Percentiles rank a stretch among this genome's conserved stretches.
Conservation (phyloP, 257 asterid genomes). For the Jasminum sambac region DNA sequence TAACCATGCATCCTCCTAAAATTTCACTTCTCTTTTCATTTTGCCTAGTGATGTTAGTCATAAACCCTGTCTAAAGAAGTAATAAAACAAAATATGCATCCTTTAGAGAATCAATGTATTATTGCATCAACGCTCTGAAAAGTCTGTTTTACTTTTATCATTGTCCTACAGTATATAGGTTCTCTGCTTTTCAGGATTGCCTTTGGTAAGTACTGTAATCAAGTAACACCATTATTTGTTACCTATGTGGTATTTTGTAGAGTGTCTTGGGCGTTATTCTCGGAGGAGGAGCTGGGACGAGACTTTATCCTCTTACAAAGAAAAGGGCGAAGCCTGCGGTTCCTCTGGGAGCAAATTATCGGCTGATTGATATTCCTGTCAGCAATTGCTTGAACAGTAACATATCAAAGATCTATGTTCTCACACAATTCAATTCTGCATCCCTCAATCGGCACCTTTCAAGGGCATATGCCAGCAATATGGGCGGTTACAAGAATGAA, state of each 20-base stretch:
- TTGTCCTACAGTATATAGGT: constrained; percentile 10
- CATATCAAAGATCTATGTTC: constrained; percentile 88
- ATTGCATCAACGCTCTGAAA: neutral
- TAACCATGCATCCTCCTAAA: too few species aligned
- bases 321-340: constrained; percentile 97
- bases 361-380: constrained; percentile 91
- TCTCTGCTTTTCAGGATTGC: constrained; percentile 3
- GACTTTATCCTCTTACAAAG: constrained; percentile 92
- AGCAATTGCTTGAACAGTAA: constrained; percentile 96
- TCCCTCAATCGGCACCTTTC: constrained; percentile 95
- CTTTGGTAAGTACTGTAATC: constrained; percentile 5
- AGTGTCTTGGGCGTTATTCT: constrained; percentile 93
- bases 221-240: constrained; percentile 13
- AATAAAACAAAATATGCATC: too few species aligned
- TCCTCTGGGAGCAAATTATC: constrained; percentile 93
- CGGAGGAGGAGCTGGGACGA: constrained; percentile 97
- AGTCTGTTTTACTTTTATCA: neutral
- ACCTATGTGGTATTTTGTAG: constrained; percentile 38
- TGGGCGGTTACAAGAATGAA: constrained; percentile 90
- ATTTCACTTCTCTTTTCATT: too few species aligned
- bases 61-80: too few species aligned
- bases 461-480: constrained; percentile 85
- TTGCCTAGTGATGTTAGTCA: too few species aligned
- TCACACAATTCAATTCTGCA: constrained; percentile 94
- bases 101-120: too few species aligned